These are phyloP conservation scores for Tricholoma bakamatsutake DNA, from an alignment of 768 basidiomycete genomes.

Conservation along the genomic window DNA sequence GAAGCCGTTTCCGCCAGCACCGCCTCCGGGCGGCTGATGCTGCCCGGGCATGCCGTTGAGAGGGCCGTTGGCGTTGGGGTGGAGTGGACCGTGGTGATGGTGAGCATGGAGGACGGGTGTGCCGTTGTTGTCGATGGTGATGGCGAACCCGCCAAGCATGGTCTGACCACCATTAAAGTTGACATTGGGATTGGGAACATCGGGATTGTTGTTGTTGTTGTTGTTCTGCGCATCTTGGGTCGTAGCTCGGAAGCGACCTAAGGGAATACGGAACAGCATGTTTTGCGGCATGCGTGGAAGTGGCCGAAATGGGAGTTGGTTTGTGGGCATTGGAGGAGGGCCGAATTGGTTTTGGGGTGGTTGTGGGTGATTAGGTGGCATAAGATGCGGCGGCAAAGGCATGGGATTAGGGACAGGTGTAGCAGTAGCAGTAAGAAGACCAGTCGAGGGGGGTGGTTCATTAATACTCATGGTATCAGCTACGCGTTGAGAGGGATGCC, in stretches of 20 bases:
- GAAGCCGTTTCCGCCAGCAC: background rate
- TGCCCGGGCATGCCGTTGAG: conserved; percentile 2
- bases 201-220: background rate
- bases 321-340: background rate
- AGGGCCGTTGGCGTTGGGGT: background rate
- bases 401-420: background rate
- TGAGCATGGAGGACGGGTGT: conserved; percentile 9
- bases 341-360: background rate
- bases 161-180: background rate
- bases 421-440: conserved; percentile 14
- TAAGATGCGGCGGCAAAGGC: conserved; percentile 3
- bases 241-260: background rate
- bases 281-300: background rate
- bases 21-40: background rate
- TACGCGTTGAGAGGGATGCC: conserved; percentile 59
- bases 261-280: conserved; percentile 2
- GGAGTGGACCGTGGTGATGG: background rate
- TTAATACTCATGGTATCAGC: conserved; percentile 17
- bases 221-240: background rate
- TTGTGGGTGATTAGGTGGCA: background rate
- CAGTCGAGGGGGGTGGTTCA: conserved; percentile 9
- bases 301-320: background rate
- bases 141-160: conserved; percentile 16
- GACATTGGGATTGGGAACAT: background rate
- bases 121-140: conserved; percentile 16